Conservation (phyloP, 1,139 yeast genomes). For the Arxiozyma slooffiae region DNA sequence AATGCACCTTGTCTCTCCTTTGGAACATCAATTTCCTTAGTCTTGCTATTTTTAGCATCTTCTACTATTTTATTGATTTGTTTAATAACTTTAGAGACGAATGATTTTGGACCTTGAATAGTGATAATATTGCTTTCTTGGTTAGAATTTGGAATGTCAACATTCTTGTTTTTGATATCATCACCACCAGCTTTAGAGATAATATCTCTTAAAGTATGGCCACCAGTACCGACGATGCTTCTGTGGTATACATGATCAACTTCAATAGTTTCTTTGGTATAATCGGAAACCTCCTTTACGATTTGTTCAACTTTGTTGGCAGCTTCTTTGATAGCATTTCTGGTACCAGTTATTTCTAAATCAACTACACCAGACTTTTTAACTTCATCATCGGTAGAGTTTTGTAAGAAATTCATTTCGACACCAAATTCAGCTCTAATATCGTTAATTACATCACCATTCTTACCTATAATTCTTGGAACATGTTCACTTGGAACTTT, state of each 20-base stretch:
- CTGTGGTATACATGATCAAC: conserved; percentile 77
- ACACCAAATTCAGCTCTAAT: conserved; percentile 75
- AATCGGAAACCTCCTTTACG: conserved; percentile 59
- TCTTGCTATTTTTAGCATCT: conserved; percentile 53
- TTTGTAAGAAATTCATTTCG: conserved; percentile 54
- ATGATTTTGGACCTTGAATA: conserved; percentile 63
- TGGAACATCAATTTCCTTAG: conserved; percentile 52
- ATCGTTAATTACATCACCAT: conserved; percentile 76
- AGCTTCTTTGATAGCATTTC: conserved; percentile 71
- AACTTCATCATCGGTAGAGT: conserved; percentile 32
- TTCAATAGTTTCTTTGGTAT: conserved; percentile 44
- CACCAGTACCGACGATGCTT: conserved; percentile 72
- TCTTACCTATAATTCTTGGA: conserved; percentile 80
- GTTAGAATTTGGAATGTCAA: conserved; percentile 68
- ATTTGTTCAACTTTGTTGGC: conserved; percentile 51
- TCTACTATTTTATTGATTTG: conserved; percentile 57
- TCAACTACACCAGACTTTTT: conserved; percentile 42
- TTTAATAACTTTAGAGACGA: conserved; percentile 61
- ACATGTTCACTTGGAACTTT: conserved; percentile 64
- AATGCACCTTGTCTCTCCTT: conserved; percentile 67
- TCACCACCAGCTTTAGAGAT: conserved; percentile 72
- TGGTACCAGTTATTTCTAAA: conserved; percentile 71
- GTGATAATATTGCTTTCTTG: conserved; percentile 53
- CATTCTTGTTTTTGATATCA: conserved; percentile 42
- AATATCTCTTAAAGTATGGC: conserved; percentile 65